These are phyloP conservation scores for Komagataella mondaviorum DNA, from an alignment of 805 yeast species.

Conservation along the genomic window DNA sequence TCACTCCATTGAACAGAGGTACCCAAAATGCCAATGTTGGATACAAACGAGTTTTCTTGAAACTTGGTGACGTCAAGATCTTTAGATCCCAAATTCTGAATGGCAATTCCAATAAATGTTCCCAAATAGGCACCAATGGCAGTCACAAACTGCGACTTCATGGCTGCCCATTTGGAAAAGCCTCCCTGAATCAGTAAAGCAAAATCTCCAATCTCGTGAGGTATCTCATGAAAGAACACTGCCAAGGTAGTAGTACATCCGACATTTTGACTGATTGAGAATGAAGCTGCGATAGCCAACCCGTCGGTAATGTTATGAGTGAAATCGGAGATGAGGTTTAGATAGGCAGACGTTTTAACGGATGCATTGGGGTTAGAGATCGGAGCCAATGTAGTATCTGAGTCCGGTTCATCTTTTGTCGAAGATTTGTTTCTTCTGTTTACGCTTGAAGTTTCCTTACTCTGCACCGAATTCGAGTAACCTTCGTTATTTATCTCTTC, in stretches of 20 bases:
- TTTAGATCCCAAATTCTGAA: slow-evolving; percentile 25
- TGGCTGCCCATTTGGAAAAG: slow-evolving; percentile 48
- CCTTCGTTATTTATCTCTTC: slow-evolving; percentile 7
- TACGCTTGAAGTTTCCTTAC: slow-evolving; percentile 9
- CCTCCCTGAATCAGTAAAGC: slow-evolving; percentile 63
- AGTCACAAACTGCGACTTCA: slow-evolving; percentile 53
- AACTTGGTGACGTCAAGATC: slow-evolving; percentile 6
- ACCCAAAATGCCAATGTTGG: slow-evolving; percentile 27
- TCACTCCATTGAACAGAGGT: slow-evolving; percentile 38
- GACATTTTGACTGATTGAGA: slow-evolving; percentile 40
- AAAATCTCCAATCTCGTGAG: slow-evolving; percentile 74
- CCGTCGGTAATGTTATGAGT: slow-evolving; percentile 73
- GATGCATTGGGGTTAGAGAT: slow-evolving; percentile 21
- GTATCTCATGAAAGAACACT: slow-evolving; percentile 64
- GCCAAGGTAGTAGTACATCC: slow-evolving; percentile 65
- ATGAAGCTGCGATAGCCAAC: slow-evolving; percentile 58
- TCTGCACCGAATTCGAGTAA: slow-evolving; percentile 2
- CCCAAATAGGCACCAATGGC: slow-evolving; percentile 56
- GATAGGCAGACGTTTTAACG: slow-evolving; percentile 39
- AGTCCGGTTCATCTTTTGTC: slow-evolving; percentile 7
- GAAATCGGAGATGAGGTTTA: slow-evolving; percentile 58
- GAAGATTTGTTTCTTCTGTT: slow-evolving; percentile 9
- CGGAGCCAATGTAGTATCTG: slow-evolving; percentile 11
- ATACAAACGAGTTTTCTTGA: slow-evolving; percentile 1
- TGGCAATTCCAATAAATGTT: slow-evolving; percentile 45